phyloP scores from a whole-genome alignment of 345 rosid species.

The Pseudoturritis turrita region DNA sequence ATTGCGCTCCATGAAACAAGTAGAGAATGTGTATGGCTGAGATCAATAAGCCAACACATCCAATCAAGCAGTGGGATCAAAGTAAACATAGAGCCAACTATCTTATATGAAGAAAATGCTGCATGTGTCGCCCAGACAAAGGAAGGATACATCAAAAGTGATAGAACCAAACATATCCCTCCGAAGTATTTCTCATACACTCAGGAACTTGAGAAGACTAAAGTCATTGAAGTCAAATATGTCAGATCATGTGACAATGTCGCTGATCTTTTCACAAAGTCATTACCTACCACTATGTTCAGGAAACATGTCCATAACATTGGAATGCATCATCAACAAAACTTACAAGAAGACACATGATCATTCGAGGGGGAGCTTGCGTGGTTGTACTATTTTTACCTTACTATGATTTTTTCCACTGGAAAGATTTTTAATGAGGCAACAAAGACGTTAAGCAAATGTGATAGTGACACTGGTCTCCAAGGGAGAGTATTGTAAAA shows the following conservation, averaged over 20 bases:
- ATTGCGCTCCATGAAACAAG: background rate
- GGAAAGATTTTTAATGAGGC: too few relatives aligned
- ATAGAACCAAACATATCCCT: background rate
- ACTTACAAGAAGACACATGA: background rate
- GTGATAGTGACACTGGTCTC: too few relatives aligned
- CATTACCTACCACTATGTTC: background rate
- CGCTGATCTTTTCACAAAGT: background rate
- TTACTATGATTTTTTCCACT: too few relatives aligned
- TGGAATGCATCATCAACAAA: background rate
- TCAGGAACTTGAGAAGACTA: background rate
- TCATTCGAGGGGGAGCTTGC: too few relatives aligned
- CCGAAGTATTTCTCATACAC: background rate
- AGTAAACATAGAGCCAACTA: background rate
- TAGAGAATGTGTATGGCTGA: background rate
- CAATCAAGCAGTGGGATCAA: background rate
- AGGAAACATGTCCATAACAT: background rate
- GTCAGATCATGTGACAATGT: background rate
- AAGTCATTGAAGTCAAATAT: background rate
- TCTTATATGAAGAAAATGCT: too few relatives aligned
- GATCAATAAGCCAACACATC: background rate
- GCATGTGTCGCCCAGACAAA: too few relatives aligned
- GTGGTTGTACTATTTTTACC: too few relatives aligned
- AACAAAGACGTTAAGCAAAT: too few relatives aligned
- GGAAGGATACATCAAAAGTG: background rate
- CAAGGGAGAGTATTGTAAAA: too few relatives aligned